Base-by-base conservation (phyloP, 768 basidiomycete genomes). In the Baorangia bicolor region DNA sequence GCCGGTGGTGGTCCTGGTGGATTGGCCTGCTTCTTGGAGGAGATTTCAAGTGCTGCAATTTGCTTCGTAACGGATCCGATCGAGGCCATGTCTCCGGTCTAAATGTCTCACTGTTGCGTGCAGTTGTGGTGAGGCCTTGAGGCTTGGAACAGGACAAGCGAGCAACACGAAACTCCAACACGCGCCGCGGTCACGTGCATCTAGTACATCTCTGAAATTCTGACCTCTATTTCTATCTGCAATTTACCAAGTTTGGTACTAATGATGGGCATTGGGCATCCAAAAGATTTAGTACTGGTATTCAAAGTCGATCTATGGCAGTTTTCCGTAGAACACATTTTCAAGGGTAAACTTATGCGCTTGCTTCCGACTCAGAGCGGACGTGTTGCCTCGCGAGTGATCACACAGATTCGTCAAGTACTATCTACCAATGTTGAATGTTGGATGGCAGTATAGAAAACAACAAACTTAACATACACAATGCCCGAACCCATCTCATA, bases 11-110 rank as follows among this genome's bases (percentile, higher is more conserved):
- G 64, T 50, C 67, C 66, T 3, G 64, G 52, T 51, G 67, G 64
- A 51, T 67, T 66, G 21, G 71, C 71, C 69, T 73, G 77, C 59
- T 80, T 82, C 65, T 79, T 79, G 31, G 76, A 66, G 7, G 81
- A 78, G 5, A 90, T 82, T 60, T 90, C 88, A 30, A 90, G 79
- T 1, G 84, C 80, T 41, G 86, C 80, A 23, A 90, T 83, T 65
- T 90, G 87, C 41, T 82, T 79, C 11, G 87, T 87, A 43, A 90
- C 73, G 25, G 78, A 62, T 46, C 72, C 72, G 33, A 80, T 75
- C 4, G 85, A 79, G 25, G 80, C 75, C 68, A 89, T 78, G 45
- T 48, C 41, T 34, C 21, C 21, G 8, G n/a, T 57, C 21, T 20
- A 28, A n/a, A 44, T 30, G 34, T 33, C 13, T 27, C 33, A 13